Conservation (phyloP, 176 grass and related monocot species). For the Oryza australiensis region DNA sequence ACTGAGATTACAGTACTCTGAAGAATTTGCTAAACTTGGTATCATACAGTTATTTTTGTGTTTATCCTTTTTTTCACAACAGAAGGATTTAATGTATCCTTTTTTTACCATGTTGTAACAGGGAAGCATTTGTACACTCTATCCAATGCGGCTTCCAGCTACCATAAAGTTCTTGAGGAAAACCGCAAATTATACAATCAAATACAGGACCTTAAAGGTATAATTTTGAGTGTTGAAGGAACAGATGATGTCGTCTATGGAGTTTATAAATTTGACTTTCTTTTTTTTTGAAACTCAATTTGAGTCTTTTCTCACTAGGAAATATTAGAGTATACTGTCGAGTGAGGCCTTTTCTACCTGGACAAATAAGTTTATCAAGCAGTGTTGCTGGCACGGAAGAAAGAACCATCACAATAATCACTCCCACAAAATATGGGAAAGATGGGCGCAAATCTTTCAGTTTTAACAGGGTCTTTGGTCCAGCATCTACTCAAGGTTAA, state of each 20-base stretch:
- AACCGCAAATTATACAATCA: conserved; percentile 92
- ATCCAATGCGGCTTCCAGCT: conserved; percentile 64
- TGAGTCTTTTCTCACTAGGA: neutral
- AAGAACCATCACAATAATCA: conserved; percentile 67
- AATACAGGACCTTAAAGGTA: conserved; percentile 99
- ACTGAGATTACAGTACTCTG: conserved; percentile 56
- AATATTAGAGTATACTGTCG: conserved; percentile 92
- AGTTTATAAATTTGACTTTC: neutral
- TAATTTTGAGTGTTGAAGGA: conserved; percentile 7
- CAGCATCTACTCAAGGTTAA: conserved; percentile 75
- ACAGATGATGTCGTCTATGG: conserved; percentile 6
- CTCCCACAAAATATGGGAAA: conserved; percentile 82
- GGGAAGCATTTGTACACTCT: conserved; percentile 66
- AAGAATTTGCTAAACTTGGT: conserved; percentile 79
- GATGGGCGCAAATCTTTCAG: conserved; percentile 78
- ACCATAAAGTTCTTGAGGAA: conserved; percentile 93
- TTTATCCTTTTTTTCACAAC: conserved; percentile 1
- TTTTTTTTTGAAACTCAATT: no score
- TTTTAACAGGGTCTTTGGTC: conserved; percentile 84
- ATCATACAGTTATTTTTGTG: conserved; percentile 28
- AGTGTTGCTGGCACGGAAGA: conserved; percentile 73
- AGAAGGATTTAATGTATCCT: neutral
- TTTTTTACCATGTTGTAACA: conserved; percentile 27
- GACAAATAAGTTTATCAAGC: conserved; percentile 42
- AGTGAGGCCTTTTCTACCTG: conserved; percentile 75